phyloP scores from a whole-genome alignment of 176 grass and related monocot species.

The Lolium perenne region DNA sequence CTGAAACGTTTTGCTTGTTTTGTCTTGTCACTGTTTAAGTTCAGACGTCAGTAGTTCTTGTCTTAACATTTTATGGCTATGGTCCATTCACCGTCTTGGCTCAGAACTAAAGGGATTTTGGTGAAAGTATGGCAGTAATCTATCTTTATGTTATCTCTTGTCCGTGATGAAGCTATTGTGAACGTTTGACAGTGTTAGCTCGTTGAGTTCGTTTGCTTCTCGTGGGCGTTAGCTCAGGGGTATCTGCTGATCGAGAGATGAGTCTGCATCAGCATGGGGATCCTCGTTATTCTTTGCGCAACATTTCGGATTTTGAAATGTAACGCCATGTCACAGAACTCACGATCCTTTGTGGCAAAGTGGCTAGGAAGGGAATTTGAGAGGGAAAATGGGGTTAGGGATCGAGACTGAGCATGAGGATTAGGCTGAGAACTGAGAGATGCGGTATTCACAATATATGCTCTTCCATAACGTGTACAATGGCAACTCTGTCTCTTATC shows the following conservation, averaged over 20 bases:
- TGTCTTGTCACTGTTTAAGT: neutral
- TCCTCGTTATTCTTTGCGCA: neutral
- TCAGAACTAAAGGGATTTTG: slow-evolving; percentile 2
- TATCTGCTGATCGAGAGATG: neutral
- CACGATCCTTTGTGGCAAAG: no score
- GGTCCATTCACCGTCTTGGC: neutral
- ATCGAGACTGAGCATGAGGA: no score
- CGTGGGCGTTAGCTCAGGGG: neutral
- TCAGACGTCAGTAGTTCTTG: neutral
- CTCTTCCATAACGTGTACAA: no score
- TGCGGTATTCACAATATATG: no score
- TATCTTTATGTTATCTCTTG: neutral
- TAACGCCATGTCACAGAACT: no score
- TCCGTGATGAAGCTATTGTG: neutral
- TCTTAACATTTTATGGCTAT: neutral
- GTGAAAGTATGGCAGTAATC: neutral
- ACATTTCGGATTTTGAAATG: neutral
- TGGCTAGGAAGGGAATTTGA: no score
- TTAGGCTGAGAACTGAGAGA: no score
- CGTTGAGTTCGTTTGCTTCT: neutral
- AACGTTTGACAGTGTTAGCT: neutral
- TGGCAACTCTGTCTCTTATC: no score
- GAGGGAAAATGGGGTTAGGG: no score
- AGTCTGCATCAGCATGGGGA: neutral
- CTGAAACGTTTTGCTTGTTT: neutral